These are phyloP conservation scores for Blastocystis sp. DNA, from an alignment of 352 stramenopile genomes.

Conservation along the genomic window DNA sequence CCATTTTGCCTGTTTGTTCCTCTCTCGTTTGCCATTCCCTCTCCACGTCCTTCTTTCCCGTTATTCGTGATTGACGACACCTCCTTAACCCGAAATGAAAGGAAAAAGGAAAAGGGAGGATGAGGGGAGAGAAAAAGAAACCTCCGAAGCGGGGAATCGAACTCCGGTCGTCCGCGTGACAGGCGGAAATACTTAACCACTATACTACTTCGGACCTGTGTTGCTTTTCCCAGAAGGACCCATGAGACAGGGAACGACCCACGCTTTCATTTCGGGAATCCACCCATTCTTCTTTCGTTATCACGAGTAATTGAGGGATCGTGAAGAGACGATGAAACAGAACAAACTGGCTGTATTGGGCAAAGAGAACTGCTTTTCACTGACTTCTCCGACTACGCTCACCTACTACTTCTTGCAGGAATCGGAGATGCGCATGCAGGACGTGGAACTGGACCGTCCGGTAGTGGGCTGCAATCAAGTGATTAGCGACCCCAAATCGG, in stretches of 20 bases:
- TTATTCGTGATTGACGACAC: too few relatives aligned
- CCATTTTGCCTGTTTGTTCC: constrained; percentile 1
- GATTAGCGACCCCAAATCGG: not conserved
- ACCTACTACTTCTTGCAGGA: not conserved
- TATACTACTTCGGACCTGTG: constrained; percentile 67
- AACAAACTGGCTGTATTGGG: not conserved
- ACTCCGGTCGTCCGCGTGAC: constrained; percentile 68
- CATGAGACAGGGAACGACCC: not conserved
- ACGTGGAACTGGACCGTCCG: not conserved
- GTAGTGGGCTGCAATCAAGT: not conserved
- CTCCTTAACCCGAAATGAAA: not conserved
- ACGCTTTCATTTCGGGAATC: not conserved
- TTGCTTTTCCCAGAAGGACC: not conserved
- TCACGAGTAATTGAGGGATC: not conserved
- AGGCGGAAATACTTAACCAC: constrained; percentile 68
- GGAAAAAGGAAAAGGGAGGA: not conserved
- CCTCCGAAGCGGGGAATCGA: constrained; percentile 68
- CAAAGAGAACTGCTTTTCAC: not conserved
- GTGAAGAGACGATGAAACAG: not conserved
- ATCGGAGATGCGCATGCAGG: not conserved
- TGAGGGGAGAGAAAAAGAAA: constrained; percentile 1
- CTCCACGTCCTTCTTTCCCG: too few relatives aligned
- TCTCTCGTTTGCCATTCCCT: too few relatives aligned
- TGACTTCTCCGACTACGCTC: not conserved
- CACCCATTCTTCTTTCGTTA: not conserved